Percentiles rank a stretch among this genome's conserved stretches.
phyloP scores from a whole-genome alignment of 805 yeast species.

The Hemisphaericaspora nanyangensis region DNA sequence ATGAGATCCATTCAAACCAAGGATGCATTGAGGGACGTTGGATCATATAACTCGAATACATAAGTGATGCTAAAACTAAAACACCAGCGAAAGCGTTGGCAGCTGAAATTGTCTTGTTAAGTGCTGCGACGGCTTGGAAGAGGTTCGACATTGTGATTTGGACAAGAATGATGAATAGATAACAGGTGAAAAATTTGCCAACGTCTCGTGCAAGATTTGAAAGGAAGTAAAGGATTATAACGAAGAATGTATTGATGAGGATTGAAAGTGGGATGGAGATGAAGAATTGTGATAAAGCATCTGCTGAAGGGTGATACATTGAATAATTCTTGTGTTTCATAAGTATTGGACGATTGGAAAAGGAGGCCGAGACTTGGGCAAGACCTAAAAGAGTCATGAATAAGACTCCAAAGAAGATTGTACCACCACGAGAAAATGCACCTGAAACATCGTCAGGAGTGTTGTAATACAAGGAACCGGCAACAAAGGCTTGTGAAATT shows the following conservation, averaged over 20 bases:
- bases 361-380: constrained; percentile 38
- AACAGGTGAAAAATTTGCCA: constrained; percentile 51
- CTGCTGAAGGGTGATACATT: constrained; percentile 27
- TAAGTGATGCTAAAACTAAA: constrained; percentile 29
- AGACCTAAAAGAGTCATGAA: constrained; percentile 48
- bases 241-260: constrained; percentile 17
- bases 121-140: constrained; percentile 51
- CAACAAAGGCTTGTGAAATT: constrained; percentile 53
- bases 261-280: constrained; percentile 20
- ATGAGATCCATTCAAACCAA: constrained; percentile 39
- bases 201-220: constrained; percentile 44
- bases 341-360: constrained; percentile 21
- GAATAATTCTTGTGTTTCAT: constrained; percentile 27
- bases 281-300: constrained; percentile 21
- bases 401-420: constrained; percentile 55
- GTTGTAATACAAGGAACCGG: constrained; percentile 60
- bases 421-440: constrained; percentile 64
- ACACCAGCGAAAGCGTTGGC: constrained; percentile 56
- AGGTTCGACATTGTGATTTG: constrained; percentile 52
- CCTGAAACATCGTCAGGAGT: constrained; percentile 48
- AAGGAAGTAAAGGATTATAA: constrained; percentile 25
- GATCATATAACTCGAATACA: constrained; percentile 29
- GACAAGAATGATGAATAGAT: constrained; percentile 43
- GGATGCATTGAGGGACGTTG: constrained; percentile 32
- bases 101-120: constrained; percentile 49